These are phyloP conservation scores for Cladosporium velox DNA, from an alignment of 2,329 filamentous ascomycete species.

Conservation along the genomic window DNA sequence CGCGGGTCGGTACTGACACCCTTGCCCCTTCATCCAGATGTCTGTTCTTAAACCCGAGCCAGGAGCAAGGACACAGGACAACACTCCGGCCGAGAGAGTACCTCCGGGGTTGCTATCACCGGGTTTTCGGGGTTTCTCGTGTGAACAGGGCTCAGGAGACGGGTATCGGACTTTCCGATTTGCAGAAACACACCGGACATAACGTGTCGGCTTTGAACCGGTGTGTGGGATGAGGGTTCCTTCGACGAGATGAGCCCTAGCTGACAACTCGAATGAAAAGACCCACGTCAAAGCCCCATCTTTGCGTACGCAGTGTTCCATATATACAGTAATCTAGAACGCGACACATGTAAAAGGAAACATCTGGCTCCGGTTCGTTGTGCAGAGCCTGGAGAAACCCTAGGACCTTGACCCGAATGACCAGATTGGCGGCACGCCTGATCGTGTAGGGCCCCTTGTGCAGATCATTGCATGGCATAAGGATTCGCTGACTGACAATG, in stretches of 20 bases:
- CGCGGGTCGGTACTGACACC: not conserved
- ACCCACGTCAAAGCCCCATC: not conserved
- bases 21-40: not conserved
- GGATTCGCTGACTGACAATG: not conserved
- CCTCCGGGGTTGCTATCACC: not conserved
- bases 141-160: not conserved
- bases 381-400: not conserved
- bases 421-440: not conserved
- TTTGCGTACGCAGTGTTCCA: not conserved
- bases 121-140: not conserved
- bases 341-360: not conserved
- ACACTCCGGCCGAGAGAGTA: not conserved
- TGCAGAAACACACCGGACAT: not conserved
- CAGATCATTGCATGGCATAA: not conserved
- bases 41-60: not conserved
- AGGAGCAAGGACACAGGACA: not conserved
- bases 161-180: not conserved
- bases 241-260: not conserved
- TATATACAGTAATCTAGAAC: not conserved
- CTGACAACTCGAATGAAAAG: not conserved
- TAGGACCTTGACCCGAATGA: not conserved
- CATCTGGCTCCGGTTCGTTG: not conserved
- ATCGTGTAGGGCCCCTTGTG: not conserved
- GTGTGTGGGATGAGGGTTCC: not conserved
- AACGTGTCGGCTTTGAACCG: not conserved